These are phyloP conservation scores for Aspergillus thermomutatus DNA, from an alignment of 2,329 filamentous ascomycete species.

Conservation along the genomic window DNA sequence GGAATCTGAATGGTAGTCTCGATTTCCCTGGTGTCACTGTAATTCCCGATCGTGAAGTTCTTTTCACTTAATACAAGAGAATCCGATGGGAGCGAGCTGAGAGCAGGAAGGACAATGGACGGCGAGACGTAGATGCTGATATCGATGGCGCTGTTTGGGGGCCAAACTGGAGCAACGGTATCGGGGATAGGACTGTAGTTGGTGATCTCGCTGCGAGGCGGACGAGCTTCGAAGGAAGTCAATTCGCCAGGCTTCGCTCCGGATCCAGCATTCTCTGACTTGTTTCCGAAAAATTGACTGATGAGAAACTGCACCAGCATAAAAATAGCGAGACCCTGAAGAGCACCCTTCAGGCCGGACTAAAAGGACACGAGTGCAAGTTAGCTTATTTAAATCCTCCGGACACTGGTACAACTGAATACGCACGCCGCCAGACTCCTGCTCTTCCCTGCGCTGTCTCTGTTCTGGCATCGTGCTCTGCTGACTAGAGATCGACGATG, in stretches of 20 bases:
- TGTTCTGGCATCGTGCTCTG: conserved; percentile 38
- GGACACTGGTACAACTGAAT: conserved; percentile 2
- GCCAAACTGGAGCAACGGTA: conserved; percentile 87
- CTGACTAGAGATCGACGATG: conserved; percentile 9
- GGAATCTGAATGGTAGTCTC: conserved; percentile 78
- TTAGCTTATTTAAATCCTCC: conserved; percentile 5
- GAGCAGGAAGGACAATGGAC: conserved; percentile 61
- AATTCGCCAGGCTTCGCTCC: conserved; percentile 40
- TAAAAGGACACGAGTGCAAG: conserved; percentile 25
- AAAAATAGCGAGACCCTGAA: conserved; percentile 60
- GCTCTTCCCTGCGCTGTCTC: conserved; percentile 34
- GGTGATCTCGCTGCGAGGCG: conserved; percentile 43
- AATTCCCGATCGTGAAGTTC: conserved; percentile 74
- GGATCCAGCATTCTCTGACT: conserved; percentile 25
- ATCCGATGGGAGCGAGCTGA: conserved; percentile 63
- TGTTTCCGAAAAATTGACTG: conserved; percentile 51
- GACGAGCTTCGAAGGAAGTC: conserved; percentile 63
- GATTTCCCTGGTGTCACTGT: conserved; percentile 71
- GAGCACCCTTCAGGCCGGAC: conserved; percentile 41
- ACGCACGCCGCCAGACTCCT: conserved; percentile 28
- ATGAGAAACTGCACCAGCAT: conserved; percentile 57
- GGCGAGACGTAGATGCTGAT: conserved; percentile 81
- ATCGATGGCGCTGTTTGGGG: conserved; percentile 72
- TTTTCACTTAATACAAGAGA: conserved; percentile 76
- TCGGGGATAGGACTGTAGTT: conserved; percentile 52